phyloP scores from a whole-genome alignment of 768 basidiomycete genomes.

The Lactarius pseudohatsudake region DNA sequence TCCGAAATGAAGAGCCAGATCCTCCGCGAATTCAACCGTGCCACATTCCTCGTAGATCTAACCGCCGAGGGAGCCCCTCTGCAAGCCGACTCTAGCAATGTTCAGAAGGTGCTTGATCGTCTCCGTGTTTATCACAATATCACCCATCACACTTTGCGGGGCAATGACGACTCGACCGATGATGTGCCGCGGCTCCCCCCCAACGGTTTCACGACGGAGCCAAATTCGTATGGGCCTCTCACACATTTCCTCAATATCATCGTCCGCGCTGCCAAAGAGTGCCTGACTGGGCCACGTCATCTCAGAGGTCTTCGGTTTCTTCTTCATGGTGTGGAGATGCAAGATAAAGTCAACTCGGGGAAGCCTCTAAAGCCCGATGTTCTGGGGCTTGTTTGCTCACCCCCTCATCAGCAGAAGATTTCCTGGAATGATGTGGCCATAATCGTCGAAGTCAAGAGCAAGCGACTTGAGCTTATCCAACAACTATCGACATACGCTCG shows the following conservation, averaged over 20 bases:
- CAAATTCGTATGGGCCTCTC: not conserved
- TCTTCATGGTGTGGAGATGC: not conserved
- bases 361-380: not conserved
- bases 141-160: not conserved
- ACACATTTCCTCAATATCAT: not conserved
- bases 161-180: not conserved
- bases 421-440: conserved; percentile 1
- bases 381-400: not conserved
- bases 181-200: not conserved
- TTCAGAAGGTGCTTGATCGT: not conserved
- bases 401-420: not conserved
- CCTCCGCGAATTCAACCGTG: not conserved
- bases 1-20: not conserved
- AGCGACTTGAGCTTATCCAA: not conserved
- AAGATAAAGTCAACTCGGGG: not conserved
- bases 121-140: not conserved
- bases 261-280: not conserved
- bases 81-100: not conserved
- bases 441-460: not conserved
- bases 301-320: not conserved
- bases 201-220: not conserved
- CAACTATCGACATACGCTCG: not conserved
- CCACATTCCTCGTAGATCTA: not conserved
- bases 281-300: not conserved
- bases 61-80: not conserved